phyloP scores from a whole-genome alignment of 306 rosid species.

The Prunus kanzakura region DNA sequence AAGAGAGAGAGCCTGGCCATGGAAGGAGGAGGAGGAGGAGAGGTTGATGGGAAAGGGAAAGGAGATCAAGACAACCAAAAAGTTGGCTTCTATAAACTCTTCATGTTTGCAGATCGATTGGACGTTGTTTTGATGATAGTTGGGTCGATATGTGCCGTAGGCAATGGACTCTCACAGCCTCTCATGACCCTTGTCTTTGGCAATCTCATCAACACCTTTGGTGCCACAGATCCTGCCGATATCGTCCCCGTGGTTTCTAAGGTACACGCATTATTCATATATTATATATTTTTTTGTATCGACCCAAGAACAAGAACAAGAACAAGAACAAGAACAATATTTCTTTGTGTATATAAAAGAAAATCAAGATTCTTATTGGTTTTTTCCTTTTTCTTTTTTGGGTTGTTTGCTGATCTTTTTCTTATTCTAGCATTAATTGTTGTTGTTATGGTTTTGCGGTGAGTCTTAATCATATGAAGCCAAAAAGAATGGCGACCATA shows the following conservation, averaged over 20 bases:
- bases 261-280: slow-evolving; percentile 29
- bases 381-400: not conserved
- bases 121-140: slow-evolving; percentile 54
- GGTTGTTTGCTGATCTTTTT: not conserved
- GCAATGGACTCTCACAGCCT: slow-evolving; percentile 64
- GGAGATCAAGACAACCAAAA: slow-evolving; percentile 14
- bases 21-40: not conserved
- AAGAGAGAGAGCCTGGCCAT: not conserved
- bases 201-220: slow-evolving; percentile 55
- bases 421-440: not conserved
- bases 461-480: not conserved
- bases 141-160: slow-evolving; percentile 50
- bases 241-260: slow-evolving; percentile 43
- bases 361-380: not conserved
- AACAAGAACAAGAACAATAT: too few species aligned
- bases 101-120: slow-evolving; percentile 55
- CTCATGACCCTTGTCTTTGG: slow-evolving; percentile 68
- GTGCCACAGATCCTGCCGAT: slow-evolving; percentile 25
- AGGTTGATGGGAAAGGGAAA: not conserved
- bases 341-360: not conserved
- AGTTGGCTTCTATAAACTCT: slow-evolving; percentile 59
- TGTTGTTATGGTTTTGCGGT: too few species aligned
- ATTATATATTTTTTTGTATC: not conserved
- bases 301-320: too few species aligned
- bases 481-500: not conserved